phyloP scores from a whole-genome alignment of 306 rosid species.

The Dalbergia cochinchinensis region DNA sequence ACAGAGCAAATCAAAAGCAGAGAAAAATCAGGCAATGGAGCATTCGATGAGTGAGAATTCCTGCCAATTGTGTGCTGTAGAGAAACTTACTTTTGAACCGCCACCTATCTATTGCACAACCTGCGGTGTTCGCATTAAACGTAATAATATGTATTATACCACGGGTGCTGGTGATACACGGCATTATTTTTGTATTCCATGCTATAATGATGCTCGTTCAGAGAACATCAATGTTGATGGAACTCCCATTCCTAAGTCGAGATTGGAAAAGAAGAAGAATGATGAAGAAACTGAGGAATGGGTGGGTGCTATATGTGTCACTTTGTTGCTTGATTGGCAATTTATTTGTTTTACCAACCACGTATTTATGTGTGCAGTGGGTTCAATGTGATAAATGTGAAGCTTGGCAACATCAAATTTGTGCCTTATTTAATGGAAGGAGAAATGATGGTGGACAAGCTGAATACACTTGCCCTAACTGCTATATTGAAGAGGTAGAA shows the following conservation, averaged over 20 bases:
- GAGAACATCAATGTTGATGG: conserved; percentile 88
- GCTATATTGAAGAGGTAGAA: conserved; percentile 86
- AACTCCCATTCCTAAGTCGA: conserved; percentile 77
- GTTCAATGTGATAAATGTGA: conserved; percentile 99
- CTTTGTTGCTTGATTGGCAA: conserved; percentile 27
- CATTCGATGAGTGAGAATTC: conserved; percentile 98
- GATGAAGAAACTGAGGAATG: conserved; percentile 98
- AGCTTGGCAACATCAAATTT: conserved; percentile 99
- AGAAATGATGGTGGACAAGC: conserved; percentile 91
- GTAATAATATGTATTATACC: conserved; percentile 92
- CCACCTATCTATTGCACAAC: conserved; percentile 95
- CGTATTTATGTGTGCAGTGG: conserved; percentile 70
- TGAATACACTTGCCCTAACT: conserved; percentile 97
- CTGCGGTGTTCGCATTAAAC: conserved; percentile 91
- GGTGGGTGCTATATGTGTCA: conserved; percentile 58
- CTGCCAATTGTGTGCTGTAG: conserved; percentile 98
- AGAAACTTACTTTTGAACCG: conserved; percentile 96
- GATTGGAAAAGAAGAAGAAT: conserved; percentile 93
- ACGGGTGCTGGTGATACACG: conserved; percentile 94
- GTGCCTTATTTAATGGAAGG: conserved; percentile 95
- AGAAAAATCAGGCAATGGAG: conserved; percentile 98
- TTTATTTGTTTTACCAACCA: conserved; percentile 46
- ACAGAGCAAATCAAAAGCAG: conserved; percentile 97
- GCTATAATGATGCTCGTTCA: conserved; percentile 94
- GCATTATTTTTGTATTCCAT: conserved; percentile 92